Conservation (phyloP, 148 eudicot species). For the Vaccinium corymbosum region DNA sequence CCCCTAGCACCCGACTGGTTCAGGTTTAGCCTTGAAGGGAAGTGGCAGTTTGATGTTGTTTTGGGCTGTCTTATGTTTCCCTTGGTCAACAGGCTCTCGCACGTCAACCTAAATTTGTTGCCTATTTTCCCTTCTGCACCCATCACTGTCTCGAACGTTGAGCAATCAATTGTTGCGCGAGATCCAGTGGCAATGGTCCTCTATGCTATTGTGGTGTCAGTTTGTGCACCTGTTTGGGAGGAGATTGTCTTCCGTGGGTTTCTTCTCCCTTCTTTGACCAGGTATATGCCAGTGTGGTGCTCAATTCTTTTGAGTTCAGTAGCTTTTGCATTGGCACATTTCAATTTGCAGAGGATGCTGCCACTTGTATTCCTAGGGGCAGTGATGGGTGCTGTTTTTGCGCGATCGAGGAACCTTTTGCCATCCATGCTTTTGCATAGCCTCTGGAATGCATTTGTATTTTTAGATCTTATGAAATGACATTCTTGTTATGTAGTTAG, state of each 20-base stretch:
- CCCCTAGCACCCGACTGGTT: slow-evolving; percentile 75
- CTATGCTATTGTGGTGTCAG: slow-evolving; percentile 59
- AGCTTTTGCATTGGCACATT: slow-evolving; percentile 79
- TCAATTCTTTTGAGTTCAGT: slow-evolving; percentile 64
- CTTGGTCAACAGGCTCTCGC: slow-evolving; percentile 67
- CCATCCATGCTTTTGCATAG: slow-evolving; percentile 76
- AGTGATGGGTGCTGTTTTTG: slow-evolving; percentile 69
- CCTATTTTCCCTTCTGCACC: slow-evolving; percentile 66
- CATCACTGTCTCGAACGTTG: slow-evolving; percentile 60
- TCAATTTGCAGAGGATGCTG: slow-evolving; percentile 80
- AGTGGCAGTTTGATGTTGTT: slow-evolving; percentile 62
- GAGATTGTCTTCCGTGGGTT: slow-evolving; percentile 78
- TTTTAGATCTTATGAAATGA: slow-evolving; percentile 74
- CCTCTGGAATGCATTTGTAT: slow-evolving; percentile 86
- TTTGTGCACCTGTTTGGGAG: slow-evolving; percentile 85
- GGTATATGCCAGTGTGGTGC: slow-evolving; percentile 84
- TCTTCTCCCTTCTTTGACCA: slow-evolving; percentile 78
- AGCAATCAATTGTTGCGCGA: slow-evolving; percentile 76
- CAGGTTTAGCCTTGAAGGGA: slow-evolving; percentile 57
- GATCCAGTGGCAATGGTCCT: slow-evolving; percentile 74
- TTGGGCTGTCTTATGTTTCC: slow-evolving; percentile 87
- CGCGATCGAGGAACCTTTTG: slow-evolving; percentile 59
- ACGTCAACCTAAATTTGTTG: slow-evolving; percentile 58
- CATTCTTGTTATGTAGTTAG: slow-evolving; percentile 12
- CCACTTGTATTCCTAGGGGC: slow-evolving; percentile 72